These are phyloP conservation scores for Neospermospora avenae DNA, from an alignment of 2,329 filamentous ascomycete genomes.

Conservation along the genomic window DNA sequence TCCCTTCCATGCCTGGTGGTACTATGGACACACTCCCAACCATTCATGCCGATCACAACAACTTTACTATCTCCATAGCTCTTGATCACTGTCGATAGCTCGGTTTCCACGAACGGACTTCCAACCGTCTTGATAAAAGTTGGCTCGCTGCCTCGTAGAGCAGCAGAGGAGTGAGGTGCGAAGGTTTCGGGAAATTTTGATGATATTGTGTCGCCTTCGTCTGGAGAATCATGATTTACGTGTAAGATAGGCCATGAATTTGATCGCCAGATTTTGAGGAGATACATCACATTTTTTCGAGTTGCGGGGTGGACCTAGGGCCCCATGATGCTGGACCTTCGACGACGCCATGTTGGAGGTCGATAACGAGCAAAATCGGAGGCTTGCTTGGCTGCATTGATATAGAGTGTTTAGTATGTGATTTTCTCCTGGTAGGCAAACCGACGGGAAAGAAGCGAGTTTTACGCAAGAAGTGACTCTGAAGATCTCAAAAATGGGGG, in stretches of 20 bases:
- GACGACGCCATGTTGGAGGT: slow-evolving; percentile 26
- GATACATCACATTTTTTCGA: slow-evolving; percentile 17
- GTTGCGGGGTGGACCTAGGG: slow-evolving; percentile 25
- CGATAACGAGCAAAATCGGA: slow-evolving; percentile 25
- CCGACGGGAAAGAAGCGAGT: background rate
- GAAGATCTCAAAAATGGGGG: too few species aligned
- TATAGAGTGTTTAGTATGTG: too few species aligned
- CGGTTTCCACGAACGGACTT: slow-evolving; percentile 21
- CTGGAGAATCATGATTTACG: slow-evolving; percentile 23
- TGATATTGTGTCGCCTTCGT: slow-evolving; percentile 16
- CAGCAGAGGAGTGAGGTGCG: slow-evolving; percentile 19
- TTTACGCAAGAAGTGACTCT: too few species aligned
- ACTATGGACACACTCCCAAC: slow-evolving; percentile 25
- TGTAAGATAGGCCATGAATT: slow-evolving; percentile 22
- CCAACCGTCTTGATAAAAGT: slow-evolving; percentile 24
- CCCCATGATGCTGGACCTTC: slow-evolving; percentile 18
- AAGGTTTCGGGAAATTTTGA: slow-evolving; percentile 15
- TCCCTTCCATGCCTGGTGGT: slow-evolving; percentile 24
- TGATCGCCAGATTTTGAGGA: slow-evolving; percentile 23
- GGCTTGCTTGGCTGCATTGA: background rate
- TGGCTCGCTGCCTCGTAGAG: slow-evolving; percentile 12
- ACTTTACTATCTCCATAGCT: slow-evolving; percentile 16
- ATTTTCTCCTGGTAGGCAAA: background rate
- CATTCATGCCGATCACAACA: slow-evolving; percentile 27
- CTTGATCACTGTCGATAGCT: slow-evolving; percentile 1